Evolutionary conservation across 2,329 filamentous ascomycete genomes (phyloP).

Genomic region (Xylariaceae sp.): DNA sequence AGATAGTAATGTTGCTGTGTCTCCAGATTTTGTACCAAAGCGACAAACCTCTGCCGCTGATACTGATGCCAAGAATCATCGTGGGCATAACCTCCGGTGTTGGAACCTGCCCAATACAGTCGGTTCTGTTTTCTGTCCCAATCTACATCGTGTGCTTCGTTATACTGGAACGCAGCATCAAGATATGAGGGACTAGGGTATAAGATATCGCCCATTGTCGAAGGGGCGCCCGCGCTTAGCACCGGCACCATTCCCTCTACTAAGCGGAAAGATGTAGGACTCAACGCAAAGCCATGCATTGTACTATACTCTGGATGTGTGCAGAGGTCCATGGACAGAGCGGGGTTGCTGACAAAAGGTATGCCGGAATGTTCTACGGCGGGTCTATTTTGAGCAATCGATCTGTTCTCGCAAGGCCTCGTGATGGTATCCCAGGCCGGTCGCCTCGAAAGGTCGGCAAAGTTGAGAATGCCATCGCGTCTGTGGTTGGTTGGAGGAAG

Average conservation of each 20-base stretch:
- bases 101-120: slow-evolving; percentile 55
- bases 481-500: slow-evolving; percentile 12
- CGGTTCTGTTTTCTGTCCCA: slow-evolving; percentile 48
- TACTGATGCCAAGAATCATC: slow-evolving; percentile 34
- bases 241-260: slow-evolving; percentile 40
- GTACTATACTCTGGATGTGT: slow-evolving; percentile 37
- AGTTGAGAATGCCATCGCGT: slow-evolving; percentile 6
- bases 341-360: slow-evolving; percentile 30
- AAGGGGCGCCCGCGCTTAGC: slow-evolving; percentile 39
- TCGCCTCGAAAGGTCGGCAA: slow-evolving; percentile 24
- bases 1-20: slow-evolving; percentile 30
- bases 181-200: slow-evolving; percentile 48
- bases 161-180: slow-evolving; percentile 38
- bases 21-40: slow-evolving; percentile 30
- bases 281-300: slow-evolving; percentile 41
- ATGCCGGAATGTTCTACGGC: slow-evolving; percentile 13
- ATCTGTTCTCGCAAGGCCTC: not conserved
- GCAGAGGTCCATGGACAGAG: slow-evolving; percentile 35
- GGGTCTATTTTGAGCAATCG: not conserved
- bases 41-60: slow-evolving; percentile 45
- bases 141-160: slow-evolving; percentile 32
- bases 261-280: slow-evolving; percentile 37
- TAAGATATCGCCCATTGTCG: slow-evolving; percentile 48
- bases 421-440: slow-evolving; percentile 30
- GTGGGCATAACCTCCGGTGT: slow-evolving; percentile 40